Evolutionary conservation across 2,329 filamentous ascomycete genomes (phyloP), one percentile per base, ranked within the genome.

Genomic region (Beauveria brongniartii): DNA sequence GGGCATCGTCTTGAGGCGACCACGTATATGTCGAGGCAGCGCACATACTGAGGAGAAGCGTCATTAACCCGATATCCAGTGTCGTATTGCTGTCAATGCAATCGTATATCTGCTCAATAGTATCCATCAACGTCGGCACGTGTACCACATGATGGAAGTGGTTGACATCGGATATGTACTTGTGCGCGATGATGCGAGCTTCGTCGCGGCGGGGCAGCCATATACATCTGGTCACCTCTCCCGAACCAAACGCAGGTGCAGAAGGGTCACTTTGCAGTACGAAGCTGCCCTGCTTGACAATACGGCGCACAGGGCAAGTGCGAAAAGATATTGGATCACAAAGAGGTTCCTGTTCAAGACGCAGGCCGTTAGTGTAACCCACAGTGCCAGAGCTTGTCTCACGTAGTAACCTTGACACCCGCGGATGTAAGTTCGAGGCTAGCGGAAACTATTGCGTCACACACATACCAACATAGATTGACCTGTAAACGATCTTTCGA

Each of bases 121-220:
- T 61, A 10, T 57, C 58, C n/a, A 63, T 63, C 24, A 72, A 48
- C 9, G 69, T 66, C 4, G 72, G 71, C 7, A 34, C 62, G 47
- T 73, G 72, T 12, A 72, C 55, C 37, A 73, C 61, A 58, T 73
- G 70, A 56, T 73, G 70, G 57, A 73, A 69, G 51, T 69, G 69
- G 20, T 67, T 70, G 55, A 73, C 65, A 47, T 70, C 67, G 10
- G 59, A 58, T 46, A 68, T 63, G 59, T 73, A 73, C 59, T 71
- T 72, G 50, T 69, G 64, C 9, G 72, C 30, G 30, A 73, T 59
- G 40, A 67, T 59, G 37, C 65, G 68, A n/a, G 67, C 66, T 63
- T 73, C 72, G 6, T 71, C 67, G 20, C 69, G 68, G 10, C 66
- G 67, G 37, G 72, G 72, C 6, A 73, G 55, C 72, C 72, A 73